Evolutionary conservation across 2,329 filamentous ascomycete species (phyloP), one percentile per base, ranked within the genome.

Genomic region (Aureobasidium zeae): DNA sequence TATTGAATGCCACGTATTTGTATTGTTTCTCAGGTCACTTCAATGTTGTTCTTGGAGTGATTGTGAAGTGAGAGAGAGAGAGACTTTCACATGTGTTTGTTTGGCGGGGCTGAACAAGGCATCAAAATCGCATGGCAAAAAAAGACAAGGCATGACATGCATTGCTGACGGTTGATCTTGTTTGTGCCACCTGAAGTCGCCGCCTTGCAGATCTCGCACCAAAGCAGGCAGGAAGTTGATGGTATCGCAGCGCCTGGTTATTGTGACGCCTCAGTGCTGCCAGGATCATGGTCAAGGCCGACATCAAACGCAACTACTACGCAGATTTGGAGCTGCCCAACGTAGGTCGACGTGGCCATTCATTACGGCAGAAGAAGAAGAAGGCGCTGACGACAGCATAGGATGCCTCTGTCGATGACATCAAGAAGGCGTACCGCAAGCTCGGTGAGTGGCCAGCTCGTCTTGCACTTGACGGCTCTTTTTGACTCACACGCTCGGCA

Each of bases 351-450:
- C 30, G 11, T 9, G 5, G 5, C 5, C 22, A 11, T 25, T 11
- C 22, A 6, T 25, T 11, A 11, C 22, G 22, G 22, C 22, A 25
- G 6, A 25, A 25, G 22, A 6, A 19, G 16, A 21, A 9, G 11
- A 12, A 5, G 5, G n/a, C 7, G 15, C 10, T 6, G 5, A 21
- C 29, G 15, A 28, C 30, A 20, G n/a, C 4, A 26, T 16, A 43
- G 39, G 74, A 73, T 54, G 84, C 84, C 42, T 77, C 82, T 52
- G 65, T 77, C 31, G 75, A 79, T 21, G 85, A 91, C 29, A 79
- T 94, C 59, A 89, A 86, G 67, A 91, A 82, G 63, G 82, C 88
- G 56, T 94, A 87, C 63, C 77, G 83, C 53, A 87, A 86, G 62
- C 74, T 94, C 57, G 83, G 83, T 86, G 67, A 46, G 70, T 52